Base-by-base conservation (phyloP, 2,329 filamentous ascomycete genomes). In the Ascosphaera pollenicola region DNA sequence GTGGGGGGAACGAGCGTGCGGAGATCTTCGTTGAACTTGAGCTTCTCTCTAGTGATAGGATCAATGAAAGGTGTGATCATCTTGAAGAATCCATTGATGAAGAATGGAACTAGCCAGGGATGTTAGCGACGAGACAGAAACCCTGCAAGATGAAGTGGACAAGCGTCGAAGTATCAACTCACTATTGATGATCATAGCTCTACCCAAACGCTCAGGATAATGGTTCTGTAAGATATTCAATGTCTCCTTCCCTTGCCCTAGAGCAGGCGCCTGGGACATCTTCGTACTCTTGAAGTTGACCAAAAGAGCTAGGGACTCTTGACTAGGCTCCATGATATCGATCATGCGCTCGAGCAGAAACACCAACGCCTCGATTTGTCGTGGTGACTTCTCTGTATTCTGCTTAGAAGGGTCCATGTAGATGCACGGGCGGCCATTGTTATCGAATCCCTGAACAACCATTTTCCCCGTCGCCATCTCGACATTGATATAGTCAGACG, bases 381-480 rank as follows among this genome's bases (percentile, higher is more conserved):
- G 71, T 30, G 84, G 80, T 44, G 75, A 79, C 41, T 75, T 69
- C 48, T 91, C 77, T 1, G 89, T 95, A 64, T 98, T 98, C 62
- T 98, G 89, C 47, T 78, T 75, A 24, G 77, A 81, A 1, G 89
- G 89, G 54, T 79, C 78, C 43, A 98, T 70, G 60, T 94, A 94
- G 51, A 89, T 73, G 56, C 85, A 94, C 2, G 85, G 83, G n/a
- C 87, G 69, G 38, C 70, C 78, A 43, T 82, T 65, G 42, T 77
- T 80, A 61, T 98, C 89, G 58, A 75, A 98, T 34, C 89, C 89
- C 16, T 89, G 59, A 42, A 92, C 68, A 42, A 93, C 68, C 58
- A 95, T 87, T 65, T 98, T 98, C 47, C 89, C 89, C 8, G 87
- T 95, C 62, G 87, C 84, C 57, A 94, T 92, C 64, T 98, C 89